These are phyloP conservation scores for Diutina rugosa DNA, from an alignment of 1,139 yeast genomes.

Conservation along the genomic window DNA sequence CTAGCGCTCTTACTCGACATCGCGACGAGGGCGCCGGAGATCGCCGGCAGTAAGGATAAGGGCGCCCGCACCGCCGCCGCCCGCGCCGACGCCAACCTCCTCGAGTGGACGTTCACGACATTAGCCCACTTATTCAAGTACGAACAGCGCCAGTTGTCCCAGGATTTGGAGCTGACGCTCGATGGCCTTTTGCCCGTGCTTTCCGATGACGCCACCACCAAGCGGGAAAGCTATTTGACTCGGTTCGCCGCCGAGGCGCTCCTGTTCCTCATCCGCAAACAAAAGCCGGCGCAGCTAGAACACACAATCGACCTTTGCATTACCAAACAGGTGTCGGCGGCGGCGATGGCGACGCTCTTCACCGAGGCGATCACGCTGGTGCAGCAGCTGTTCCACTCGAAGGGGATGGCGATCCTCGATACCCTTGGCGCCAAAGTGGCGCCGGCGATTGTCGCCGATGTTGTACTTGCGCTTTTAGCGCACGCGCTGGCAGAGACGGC, in stretches of 20 bases:
- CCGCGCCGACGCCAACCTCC: conserved; percentile 28
- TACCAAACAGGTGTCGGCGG: conserved; percentile 22
- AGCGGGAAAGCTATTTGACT: conserved; percentile 45
- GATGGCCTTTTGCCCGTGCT: conserved; percentile 53
- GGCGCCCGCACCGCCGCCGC: neutral
- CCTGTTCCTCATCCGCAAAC: conserved; percentile 69
- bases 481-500: neutral
- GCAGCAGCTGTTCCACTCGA: conserved; percentile 63
- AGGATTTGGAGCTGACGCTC: conserved; percentile 60
- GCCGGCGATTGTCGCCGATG: neutral
- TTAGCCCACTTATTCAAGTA: conserved; percentile 86
- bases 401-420: conserved; percentile 8
- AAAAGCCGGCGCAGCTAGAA: conserved; percentile 34
- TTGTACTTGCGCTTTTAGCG: neutral
- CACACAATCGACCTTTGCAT: conserved; percentile 40
- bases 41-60: neutral
- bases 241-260: conserved; percentile 87
- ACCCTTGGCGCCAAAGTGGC: neutral
- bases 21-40: conserved; percentile 22
- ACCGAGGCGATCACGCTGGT: conserved; percentile 71
- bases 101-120: conserved; percentile 79
- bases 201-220: conserved; percentile 17
- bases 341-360: conserved; percentile 45
- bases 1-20: conserved; percentile 39
- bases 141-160: conserved; percentile 47